Base-by-base conservation (phyloP, 257 asterid genomes). In the Petunia axillaris region DNA sequence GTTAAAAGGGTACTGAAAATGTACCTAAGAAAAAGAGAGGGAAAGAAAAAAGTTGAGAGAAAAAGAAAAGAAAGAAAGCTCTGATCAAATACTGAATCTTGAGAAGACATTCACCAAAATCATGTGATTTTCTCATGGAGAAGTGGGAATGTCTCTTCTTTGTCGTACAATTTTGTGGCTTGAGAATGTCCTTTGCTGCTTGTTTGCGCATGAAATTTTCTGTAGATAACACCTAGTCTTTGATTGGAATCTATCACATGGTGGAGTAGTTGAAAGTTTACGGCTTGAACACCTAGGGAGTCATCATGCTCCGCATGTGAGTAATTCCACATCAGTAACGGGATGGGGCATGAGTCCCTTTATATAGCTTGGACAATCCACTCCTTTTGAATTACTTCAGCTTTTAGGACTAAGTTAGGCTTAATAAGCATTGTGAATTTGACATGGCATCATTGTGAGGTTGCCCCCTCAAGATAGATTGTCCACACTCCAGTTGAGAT, bases 91-190 rank as follows among this genome's bases (percentile, higher is more conserved):
- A 8, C 41, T 71, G 60, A 71, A 71, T 46, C 50, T 48, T 71
- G 59, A 25, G 43, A 70, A 70, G 76, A 70, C 41, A 44, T 48
- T 71, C 25, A 48, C 77, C 59, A 48, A 71, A 71, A 41, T 46
- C 77, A 70, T 25, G 60, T 48, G 77, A 71, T 5, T 71, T 71
- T 71, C 35, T 43, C 60, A 5, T 48, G 77, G 1, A 71, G 15
- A 71, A 48, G 15, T 48, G 60, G 77, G 48, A 71, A 10, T 71
- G 77, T 71, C 43, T 71, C 77, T 35, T 10, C 10, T 71, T 71
- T 48, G 9, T 35, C 46, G 60, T 46, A 48, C 77, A 71, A 48
- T 70, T 70, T 70, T 70, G 77, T 70, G 77, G 77, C 59, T 70
- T 46, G 11, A 46, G 5, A 70, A 25, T 70, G 46, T 46, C 41